Percentiles rank a stretch among this genome's conserved stretches.
Conservation (phyloP, 2,329 filamentous ascomycete species). For the Xylaria sp. region DNA sequence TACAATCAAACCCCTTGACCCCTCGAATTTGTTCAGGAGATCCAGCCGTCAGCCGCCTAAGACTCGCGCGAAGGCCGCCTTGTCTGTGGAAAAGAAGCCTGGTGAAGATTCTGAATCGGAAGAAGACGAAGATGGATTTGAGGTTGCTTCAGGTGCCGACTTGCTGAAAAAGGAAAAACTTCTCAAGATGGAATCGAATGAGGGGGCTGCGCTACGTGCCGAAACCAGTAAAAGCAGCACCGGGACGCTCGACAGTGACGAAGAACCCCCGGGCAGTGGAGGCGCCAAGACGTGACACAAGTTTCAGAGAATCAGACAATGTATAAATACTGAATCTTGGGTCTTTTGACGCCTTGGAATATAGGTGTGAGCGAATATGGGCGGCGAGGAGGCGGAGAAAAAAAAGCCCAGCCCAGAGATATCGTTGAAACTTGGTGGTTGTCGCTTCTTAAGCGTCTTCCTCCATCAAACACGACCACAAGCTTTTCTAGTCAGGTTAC, state of each 20-base stretch:
- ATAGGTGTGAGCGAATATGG: conserved; percentile 15
- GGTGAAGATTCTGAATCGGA: conserved; percentile 50
- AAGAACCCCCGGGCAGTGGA: conserved; percentile 49
- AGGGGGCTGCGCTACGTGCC: conserved; percentile 47
- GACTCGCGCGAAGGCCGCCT: conserved; percentile 48
- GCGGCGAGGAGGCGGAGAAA: neutral
- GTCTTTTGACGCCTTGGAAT: conserved; percentile 21
- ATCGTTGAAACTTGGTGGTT: conserved; percentile 4
- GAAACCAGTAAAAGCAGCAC: conserved; percentile 47
- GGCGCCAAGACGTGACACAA: conserved; percentile 47
- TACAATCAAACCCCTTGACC: conserved; percentile 67
- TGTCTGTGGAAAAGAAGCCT: conserved; percentile 54
- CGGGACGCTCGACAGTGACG: conserved; percentile 51
- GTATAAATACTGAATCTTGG: conserved; percentile 2
- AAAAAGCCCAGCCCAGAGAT: neutral
- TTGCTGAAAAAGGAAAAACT: conserved; percentile 56
- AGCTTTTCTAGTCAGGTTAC: conserved; percentile 1
- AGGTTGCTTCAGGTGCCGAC: conserved; percentile 53
- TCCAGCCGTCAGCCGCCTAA: conserved; percentile 36
- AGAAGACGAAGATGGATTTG: conserved; percentile 56
- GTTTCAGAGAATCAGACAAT: conserved; percentile 1
- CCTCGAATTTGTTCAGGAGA: conserved; percentile 43
- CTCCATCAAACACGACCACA: neutral
- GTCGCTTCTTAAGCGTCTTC: neutral
- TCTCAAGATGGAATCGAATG: conserved; percentile 49